Base-by-base conservation (phyloP, 495 filamentous ascomycete genomes). In the Penicillium verhagenii region DNA sequence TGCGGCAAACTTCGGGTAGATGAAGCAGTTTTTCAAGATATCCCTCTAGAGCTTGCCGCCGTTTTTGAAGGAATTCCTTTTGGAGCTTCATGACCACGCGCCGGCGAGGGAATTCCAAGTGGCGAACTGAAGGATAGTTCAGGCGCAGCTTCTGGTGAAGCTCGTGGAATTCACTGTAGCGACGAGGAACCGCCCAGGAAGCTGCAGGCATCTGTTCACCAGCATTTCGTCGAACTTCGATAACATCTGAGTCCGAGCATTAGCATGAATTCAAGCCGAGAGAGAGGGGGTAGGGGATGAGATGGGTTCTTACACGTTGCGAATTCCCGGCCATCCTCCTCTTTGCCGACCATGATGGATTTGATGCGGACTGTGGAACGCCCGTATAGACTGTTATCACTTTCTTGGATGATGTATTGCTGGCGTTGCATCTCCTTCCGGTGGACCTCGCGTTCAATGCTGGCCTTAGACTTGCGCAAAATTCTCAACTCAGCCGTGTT, bases 131-230 rank as follows among this genome's bases (percentile, higher is more conserved):
- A 0, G 90, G 86, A 68, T 96, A 97, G 52, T 86, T 84, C 47
- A 84, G 75, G 44, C 93, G 84, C 1, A 99, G 80, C 24, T 90
- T 88, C 62, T 96, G 91, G 58, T 99, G 90, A 16, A 99, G 86
- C 53, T 96, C 90, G 55, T 96, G 89, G 66, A 99, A 99, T 67
- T 97, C 92, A 72, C 92, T 96, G 68, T 97, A 99, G 53, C 94
- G 80, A 25, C 88, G 81, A 10, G 85, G 84, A 56, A 95, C 84
- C 5, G 82, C 81, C 90, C 90, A 95, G 8, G 84, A 87, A 0
- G 89, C 89, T 11, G 89, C 87, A 4, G 89, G 87, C 85, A 95
- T 91, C 64, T 91, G 86, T 60, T 95, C 90, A 3, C 92, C 92
- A 4, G 91, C 94, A 51, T 91, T 86, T 42, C 95, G 82, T 44